Base-by-base conservation (phyloP, 352 stramenopile species). In the Globisporangium nagaii region DNA sequence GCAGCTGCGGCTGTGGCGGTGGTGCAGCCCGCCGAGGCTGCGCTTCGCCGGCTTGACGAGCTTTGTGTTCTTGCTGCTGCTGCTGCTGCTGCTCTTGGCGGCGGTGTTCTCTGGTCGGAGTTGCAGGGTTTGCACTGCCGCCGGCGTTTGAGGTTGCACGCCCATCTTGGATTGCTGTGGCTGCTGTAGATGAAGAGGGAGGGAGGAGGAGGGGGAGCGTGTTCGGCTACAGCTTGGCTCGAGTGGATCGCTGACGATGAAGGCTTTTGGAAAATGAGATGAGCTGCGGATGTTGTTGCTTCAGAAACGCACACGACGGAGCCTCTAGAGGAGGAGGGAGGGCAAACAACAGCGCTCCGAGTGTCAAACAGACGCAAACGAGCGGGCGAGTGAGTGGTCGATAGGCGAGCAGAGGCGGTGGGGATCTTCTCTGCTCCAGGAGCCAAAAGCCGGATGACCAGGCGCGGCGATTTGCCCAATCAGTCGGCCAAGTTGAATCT, bases 101-200 rank as follows among this genome's bases (percentile, higher is more conserved):
- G 34, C 13, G 34, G 34, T 6, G 34, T 25, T 48, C 42, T 48
- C 64, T 41, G 65, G 45, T n/a, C 62, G 43, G 28, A 57, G 54
- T 30, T 48, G 42, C 42, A 72, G 30, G 40, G 34, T 62, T 15
- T 62, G 32, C 41, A 47, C 35, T 40, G n/a, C n/a, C n/a, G n/a
- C n/a, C n/a, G 37, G 27, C 42, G 53, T 39, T 64, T 64, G 62
- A 60, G 69, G 56, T 58, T 68, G 76, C 56, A 85, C 67, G 68
- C 69, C 71, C 76, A 87, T 87, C 17, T 7, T 40, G 45, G 30
- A 39, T 22, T n/a, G 24, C 15, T 32, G 44, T 2, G 24, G 31
- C 36, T 34, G 47, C 2, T 24, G n/a, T n/a, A n/a, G n/a, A n/a
- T n/a, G n/a, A n/a, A n/a, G n/a, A n/a, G 9, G 32, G 12, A 1